phyloP scores from a whole-genome alignment of 805 yeast genomes.

The Saturnispora halmiae region DNA sequence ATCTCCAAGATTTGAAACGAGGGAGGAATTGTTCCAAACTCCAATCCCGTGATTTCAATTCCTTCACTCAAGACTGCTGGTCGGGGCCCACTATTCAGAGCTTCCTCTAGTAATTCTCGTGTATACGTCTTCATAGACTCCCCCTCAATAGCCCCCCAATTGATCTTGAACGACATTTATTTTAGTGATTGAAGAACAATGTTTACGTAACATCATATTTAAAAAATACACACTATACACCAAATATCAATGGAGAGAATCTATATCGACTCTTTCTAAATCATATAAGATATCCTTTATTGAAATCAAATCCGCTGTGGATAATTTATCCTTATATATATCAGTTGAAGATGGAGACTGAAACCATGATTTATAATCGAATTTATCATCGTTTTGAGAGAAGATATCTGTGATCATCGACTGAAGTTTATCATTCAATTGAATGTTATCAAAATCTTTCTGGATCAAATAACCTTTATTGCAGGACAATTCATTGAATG shows the following conservation, averaged over 20 bases:
- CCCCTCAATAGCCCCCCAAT: slow-evolving; percentile 68
- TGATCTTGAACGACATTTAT: slow-evolving; percentile 65
- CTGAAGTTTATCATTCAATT: slow-evolving; percentile 12
- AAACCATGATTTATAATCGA: slow-evolving; percentile 16
- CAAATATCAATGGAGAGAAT: slow-evolving; percentile 2
- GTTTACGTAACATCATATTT: neutral
- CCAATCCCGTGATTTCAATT: slow-evolving; percentile 56
- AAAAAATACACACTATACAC: neutral
- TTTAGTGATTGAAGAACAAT: neutral
- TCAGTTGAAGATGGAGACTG: slow-evolving; percentile 4
- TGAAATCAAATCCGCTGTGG: neutral
- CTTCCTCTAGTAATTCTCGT: slow-evolving; percentile 55
- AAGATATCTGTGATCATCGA: neutral
- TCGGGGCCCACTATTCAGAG: slow-evolving; percentile 62
- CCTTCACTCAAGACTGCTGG: slow-evolving; percentile 64
- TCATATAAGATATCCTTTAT: slow-evolving; percentile 3
- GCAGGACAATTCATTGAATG: slow-evolving; percentile 32
- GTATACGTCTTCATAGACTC: slow-evolving; percentile 56
- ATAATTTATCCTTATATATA: neutral
- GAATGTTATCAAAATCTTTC: slow-evolving; percentile 31
- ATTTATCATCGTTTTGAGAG: slow-evolving; percentile 9
- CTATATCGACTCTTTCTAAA: slow-evolving; percentile 7
- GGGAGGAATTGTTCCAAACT: slow-evolving; percentile 70
- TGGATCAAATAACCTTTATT: slow-evolving; percentile 33
- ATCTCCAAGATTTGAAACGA: slow-evolving; percentile 69